Percentiles rank a stretch among this genome's conserved stretches.
Conservation (phyloP, 164 flowering plant species). For the Brasenia schreberi region DNA sequence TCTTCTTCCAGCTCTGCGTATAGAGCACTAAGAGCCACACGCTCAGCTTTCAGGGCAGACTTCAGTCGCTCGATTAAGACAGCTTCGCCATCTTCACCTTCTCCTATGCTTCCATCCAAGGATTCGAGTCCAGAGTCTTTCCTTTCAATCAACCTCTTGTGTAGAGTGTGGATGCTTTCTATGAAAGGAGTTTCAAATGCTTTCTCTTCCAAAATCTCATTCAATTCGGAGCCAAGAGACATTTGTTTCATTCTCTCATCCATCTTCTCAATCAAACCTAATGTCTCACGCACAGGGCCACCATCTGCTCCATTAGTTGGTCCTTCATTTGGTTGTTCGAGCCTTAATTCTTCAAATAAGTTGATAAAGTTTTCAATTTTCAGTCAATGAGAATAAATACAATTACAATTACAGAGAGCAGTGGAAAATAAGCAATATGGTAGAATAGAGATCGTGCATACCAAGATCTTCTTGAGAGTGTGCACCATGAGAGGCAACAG, state of each 20-base stretch:
- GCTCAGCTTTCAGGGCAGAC: constrained; percentile 41
- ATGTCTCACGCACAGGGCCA: not conserved
- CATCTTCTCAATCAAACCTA: constrained; percentile 10
- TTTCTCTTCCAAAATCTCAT: constrained; percentile 50
- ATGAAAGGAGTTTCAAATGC: constrained; percentile 42
- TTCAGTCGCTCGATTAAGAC: constrained; percentile 40
- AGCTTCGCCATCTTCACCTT: constrained; percentile 33
- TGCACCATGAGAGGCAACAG: not conserved
- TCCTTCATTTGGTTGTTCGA: not conserved
- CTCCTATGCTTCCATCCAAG: constrained; percentile 56
- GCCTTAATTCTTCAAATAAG: not conserved
- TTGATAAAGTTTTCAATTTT: not conserved
- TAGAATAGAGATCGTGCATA: not conserved
- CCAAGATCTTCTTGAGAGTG: not conserved
- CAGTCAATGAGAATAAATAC: too few species aligned
- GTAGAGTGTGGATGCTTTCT: constrained; percentile 24
- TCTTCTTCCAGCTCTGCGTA: constrained; percentile 88
- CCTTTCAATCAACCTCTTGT: constrained; percentile 36
- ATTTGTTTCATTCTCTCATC: constrained; percentile 11
- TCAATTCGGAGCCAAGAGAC: constrained; percentile 16
- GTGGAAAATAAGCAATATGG: not conserved
- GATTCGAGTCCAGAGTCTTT: constrained; percentile 42
- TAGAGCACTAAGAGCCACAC: constrained; percentile 40
- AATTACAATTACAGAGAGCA: not conserved
- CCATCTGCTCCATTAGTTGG: constrained; percentile 11